Base-by-base conservation (phyloP, 129 eudicot species). In the Chrysanthemum lavandulifolium region DNA sequence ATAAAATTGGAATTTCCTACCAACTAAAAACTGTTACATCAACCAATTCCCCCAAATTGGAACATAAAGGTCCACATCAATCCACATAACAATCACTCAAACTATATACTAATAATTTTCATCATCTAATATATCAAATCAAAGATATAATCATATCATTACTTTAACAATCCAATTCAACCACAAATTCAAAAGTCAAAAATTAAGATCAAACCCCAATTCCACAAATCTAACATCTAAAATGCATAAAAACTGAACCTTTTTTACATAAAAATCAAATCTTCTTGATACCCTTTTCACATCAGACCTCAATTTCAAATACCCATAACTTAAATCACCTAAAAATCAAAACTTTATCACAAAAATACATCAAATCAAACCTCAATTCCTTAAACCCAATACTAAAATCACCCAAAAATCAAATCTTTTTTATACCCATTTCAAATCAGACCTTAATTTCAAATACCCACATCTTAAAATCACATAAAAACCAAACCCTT, bases 61-160 rank as follows among this genome's bases (percentile, higher is more conserved):
- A 71, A 78, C 19, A 77, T 47, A 33, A 48, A 70, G 58, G 77
- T 64, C 80, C 53, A 78, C 77, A 71, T 78, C 82, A 72, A 47
- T 78, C 48, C 60, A 56, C n/a, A 71, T 63, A 57, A 71, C 64
- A 76, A 25, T 62, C 11, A 67, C 58, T 75, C 47, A 62, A 53
- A 55, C 15, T 40, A 48, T 23, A 61, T 19, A n/a, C n/a, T 0
- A 27, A 29, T 12, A 13, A 61, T 57, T 15, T 4, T 18, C 61
- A 15, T 0, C 8, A 57, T 18, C 23, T 9, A 57, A 6, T 15
- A 19, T 19, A 52, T 13, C 31, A 15, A 10, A 52, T 6, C 10
- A 48, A 71, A 43, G 61, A 21, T 25, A 23, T n/a, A 60, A 60
- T 10, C 10, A 60, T 19, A n/a, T 18, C 16, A 7, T 54, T 19